Evolutionary conservation across 176 grass and related monocot genomes (phyloP).

Genomic region (Oryza rufipogon): DNA sequence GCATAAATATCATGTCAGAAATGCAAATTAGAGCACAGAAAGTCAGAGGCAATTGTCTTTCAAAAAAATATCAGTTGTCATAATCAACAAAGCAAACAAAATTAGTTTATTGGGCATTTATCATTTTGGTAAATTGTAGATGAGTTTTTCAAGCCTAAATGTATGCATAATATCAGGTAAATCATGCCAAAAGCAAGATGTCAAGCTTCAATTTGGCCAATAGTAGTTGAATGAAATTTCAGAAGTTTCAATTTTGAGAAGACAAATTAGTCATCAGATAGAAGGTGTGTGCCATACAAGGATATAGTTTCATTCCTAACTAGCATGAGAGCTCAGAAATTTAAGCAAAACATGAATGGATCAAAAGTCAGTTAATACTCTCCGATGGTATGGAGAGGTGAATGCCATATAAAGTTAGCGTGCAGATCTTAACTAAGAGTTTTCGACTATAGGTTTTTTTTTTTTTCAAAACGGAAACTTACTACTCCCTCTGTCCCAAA

Average conservation of each 20-base stretch:
- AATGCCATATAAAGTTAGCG: too few species aligned
- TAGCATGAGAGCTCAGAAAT: neutral
- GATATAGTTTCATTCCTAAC: neutral
- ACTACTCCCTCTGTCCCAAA: too few species aligned
- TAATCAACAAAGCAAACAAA: conserved; percentile 7
- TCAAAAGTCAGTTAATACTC: too few species aligned
- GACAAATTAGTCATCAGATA: neutral
- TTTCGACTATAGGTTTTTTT: neutral
- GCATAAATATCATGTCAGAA: conserved; percentile 2
- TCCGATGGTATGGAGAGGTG: too few species aligned
- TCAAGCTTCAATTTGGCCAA: neutral
- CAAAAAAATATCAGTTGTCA: neutral
- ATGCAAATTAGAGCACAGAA: conserved; percentile 18
- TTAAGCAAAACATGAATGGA: neutral
- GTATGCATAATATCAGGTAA: neutral
- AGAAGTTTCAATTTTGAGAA: neutral
- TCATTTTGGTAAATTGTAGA: neutral
- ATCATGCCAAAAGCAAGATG: conserved; percentile 3
- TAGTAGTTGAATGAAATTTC: neutral
- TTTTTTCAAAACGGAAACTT: neutral
- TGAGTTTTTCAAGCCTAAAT: neutral
- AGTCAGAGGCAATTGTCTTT: conserved; percentile 1
- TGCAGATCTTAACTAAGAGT: neutral
- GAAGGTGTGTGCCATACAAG: neutral
- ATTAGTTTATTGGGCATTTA: neutral